Evolutionary conservation across 192 early-diverging fungal genomes (phyloP).

Genomic region (Mortierella alpina): DNA sequence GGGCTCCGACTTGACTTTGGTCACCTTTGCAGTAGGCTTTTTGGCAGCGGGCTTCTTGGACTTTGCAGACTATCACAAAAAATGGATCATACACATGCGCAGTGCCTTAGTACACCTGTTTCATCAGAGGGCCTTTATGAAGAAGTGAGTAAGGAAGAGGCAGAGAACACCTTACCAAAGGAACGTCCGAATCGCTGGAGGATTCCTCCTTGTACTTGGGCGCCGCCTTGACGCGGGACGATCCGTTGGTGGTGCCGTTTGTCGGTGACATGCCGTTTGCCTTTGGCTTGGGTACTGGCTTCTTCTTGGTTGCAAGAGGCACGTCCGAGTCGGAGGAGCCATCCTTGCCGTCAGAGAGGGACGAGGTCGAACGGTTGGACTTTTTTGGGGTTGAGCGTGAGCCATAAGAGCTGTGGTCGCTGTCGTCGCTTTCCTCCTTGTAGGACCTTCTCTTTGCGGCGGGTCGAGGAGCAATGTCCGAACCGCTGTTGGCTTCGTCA

Average conservation of each 20-base stretch:
- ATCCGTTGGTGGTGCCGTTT: conserved; percentile 19
- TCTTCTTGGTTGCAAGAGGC: conserved; percentile 35
- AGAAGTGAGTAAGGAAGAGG: neutral
- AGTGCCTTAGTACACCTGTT: neutral
- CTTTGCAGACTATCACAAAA: conserved; percentile 9
- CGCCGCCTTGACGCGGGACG: conserved; percentile 17
- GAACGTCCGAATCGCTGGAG: conserved; percentile 51
- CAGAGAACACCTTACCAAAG: conserved; percentile 43
- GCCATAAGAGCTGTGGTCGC: neutral
- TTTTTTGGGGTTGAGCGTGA: neutral
- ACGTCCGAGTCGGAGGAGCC: conserved; percentile 40
- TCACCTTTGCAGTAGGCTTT: conserved; percentile 23
- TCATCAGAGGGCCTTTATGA: neutral
- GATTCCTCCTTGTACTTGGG: conserved; percentile 54
- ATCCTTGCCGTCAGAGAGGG: conserved; percentile 12
- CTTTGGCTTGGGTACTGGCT: conserved; percentile 6
- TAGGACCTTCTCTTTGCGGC: conserved; percentile 24
- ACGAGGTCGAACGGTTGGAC: conserved; percentile 16
- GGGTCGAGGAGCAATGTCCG: conserved; percentile 24
- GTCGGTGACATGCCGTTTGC: conserved; percentile 16
- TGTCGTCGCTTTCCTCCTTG: conserved; percentile 20
- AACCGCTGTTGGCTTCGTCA: conserved; percentile 27
- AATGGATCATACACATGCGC: neutral
- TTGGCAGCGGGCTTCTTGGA: conserved; percentile 29
- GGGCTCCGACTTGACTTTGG: conserved; percentile 26